phyloP scores from a whole-genome alignment of 2,329 filamentous ascomycete species.

The Botryotinia narcissicola region DNA sequence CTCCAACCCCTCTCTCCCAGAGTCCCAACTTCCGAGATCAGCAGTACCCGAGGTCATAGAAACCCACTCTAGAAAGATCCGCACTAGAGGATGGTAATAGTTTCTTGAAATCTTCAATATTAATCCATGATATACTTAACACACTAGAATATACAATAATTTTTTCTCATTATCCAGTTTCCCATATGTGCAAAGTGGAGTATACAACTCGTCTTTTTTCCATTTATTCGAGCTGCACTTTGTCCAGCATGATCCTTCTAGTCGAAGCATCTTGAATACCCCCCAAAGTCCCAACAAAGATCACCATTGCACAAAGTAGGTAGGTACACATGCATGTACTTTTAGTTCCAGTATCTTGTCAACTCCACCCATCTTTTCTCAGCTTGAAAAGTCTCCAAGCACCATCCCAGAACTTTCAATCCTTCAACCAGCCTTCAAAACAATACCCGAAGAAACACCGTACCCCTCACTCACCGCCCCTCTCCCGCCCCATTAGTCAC shows the following conservation, averaged over 20 bases:
- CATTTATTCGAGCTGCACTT: neutral
- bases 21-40: neutral
- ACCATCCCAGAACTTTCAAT: neutral
- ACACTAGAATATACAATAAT: neutral
- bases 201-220: neutral
- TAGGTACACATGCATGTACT: neutral
- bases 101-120: neutral
- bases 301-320: neutral
- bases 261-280: neutral
- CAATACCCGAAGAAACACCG: neutral
- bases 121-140: neutral
- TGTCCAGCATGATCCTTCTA: neutral
- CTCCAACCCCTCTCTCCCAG: neutral
- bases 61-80: neutral
- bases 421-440: neutral
- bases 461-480: slow-evolving; percentile 1
- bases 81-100: neutral
- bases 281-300: neutral
- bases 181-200: neutral
- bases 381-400: neutral
- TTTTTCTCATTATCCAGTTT: neutral
- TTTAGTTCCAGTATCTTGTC: neutral
- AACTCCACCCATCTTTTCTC: neutral
- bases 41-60: neutral
- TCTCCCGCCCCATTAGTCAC: neutral